Evolutionary conservation across 176 grass and related monocot species (phyloP).

Genomic region (barley (Hordeum vulgare)): MorexV3_pseudomolecules_assembly NC_058523.1:93245571-93246070

Average conservation of each 20-base stretch:
- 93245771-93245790: conserved; percentile 66
- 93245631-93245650: conserved; percentile 78
- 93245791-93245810: conserved; percentile 76
- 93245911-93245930: too few relatives aligned
- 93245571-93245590: conserved; percentile 53
- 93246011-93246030: too few relatives aligned
- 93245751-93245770: conserved; percentile 56
- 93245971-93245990: too few relatives aligned
- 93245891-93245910: too few relatives aligned
- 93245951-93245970: too few relatives aligned
- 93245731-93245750: conserved; percentile 62
- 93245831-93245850: too few relatives aligned
- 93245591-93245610: conserved; percentile 58
- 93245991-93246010: too few relatives aligned
- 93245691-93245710: conserved; percentile 65
- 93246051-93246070: too few relatives aligned
- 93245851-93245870: too few relatives aligned
- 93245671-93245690: conserved; percentile 54
- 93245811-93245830: background rate
- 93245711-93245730: conserved; percentile 59
- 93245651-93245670: conserved; percentile 63
- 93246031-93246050: too few relatives aligned
- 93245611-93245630: conserved; percentile 67
- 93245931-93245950: too few relatives aligned
- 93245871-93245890: too few relatives aligned